Conservation (phyloP, 2,329 filamentous ascomycete species). For the Atkinsonella texensis region DNA sequence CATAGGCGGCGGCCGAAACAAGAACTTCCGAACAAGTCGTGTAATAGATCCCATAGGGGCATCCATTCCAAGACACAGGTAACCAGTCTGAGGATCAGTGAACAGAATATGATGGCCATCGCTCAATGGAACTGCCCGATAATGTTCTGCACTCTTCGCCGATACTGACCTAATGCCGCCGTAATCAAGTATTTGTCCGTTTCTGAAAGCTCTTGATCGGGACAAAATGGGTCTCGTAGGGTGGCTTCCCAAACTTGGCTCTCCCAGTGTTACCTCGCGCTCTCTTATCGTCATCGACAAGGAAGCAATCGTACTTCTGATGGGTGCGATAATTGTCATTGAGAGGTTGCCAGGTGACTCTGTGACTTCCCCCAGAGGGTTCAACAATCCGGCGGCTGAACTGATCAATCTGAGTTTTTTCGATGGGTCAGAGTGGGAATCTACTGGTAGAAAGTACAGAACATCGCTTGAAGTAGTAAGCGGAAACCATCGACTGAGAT, state of each 20-base stretch:
- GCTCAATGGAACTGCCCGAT: slow-evolving; percentile 49
- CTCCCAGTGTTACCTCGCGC: slow-evolving; percentile 5
- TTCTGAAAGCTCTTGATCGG: neutral
- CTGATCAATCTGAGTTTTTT: slow-evolving; percentile 51
- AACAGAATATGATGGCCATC: slow-evolving; percentile 55
- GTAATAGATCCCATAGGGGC: slow-evolving; percentile 37
- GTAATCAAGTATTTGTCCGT: neutral
- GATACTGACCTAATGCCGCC: slow-evolving; percentile 18
- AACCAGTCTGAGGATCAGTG: slow-evolving; percentile 43
- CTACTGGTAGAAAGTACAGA: slow-evolving; percentile 47
- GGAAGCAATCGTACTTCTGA: slow-evolving; percentile 12
- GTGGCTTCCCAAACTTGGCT: neutral
- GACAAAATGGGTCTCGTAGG: neutral
- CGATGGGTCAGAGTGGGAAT: slow-evolving; percentile 33
- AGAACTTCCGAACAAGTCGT: slow-evolving; percentile 45
- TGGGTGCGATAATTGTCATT: slow-evolving; percentile 11
- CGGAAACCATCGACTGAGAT: slow-evolving; percentile 43
- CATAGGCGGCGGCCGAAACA: slow-evolving; percentile 28
- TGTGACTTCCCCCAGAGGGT: slow-evolving; percentile 10
- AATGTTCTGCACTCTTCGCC: slow-evolving; percentile 42
- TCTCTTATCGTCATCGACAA: neutral
- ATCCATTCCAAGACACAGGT: slow-evolving; percentile 50
- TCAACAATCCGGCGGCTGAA: slow-evolving; percentile 33
- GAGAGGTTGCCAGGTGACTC: slow-evolving; percentile 13
- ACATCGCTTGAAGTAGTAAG: slow-evolving; percentile 41